Conservation (phyloP, 1,284 basidiomycete genomes). For the Ustilago sp. region DNA sequence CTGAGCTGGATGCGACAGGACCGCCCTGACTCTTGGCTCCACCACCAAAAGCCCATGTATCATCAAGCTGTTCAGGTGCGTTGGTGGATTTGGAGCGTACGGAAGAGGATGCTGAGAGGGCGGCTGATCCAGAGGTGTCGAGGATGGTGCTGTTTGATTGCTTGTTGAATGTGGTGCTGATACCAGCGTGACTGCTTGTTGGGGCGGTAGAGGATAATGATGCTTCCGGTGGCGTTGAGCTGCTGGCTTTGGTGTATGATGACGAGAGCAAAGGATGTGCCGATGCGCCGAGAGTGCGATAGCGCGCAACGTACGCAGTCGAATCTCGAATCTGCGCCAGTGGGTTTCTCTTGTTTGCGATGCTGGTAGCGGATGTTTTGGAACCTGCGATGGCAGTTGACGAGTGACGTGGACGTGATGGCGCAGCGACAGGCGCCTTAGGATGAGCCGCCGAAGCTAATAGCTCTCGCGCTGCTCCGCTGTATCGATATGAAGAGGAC, state of each 20-base stretch:
- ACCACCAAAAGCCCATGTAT: constrained; percentile 53
- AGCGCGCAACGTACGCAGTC: constrained; percentile 43
- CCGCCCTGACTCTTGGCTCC: constrained; percentile 53
- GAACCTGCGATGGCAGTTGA: constrained; percentile 36
- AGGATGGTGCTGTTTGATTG: constrained; percentile 19
- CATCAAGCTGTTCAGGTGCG: constrained; percentile 41
- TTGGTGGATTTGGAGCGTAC: constrained; percentile 28
- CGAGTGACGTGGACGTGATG: constrained; percentile 34
- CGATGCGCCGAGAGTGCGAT: constrained; percentile 42
- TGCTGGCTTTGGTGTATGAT: constrained; percentile 14
- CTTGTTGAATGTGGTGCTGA: constrained; percentile 10
- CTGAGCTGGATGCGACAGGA: constrained; percentile 18
- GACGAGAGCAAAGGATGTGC: constrained; percentile 39
- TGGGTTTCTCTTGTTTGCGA: constrained; percentile 21
- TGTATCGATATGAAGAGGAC: constrained; percentile 31
- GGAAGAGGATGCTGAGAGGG: constrained; percentile 19
- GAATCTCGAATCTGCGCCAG: constrained; percentile 50
- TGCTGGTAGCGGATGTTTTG: constrained; percentile 6
- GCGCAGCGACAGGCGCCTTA: constrained; percentile 20
- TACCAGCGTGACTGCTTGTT: constrained; percentile 14
- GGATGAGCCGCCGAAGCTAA: constrained; percentile 20
- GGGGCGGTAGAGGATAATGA: neutral
- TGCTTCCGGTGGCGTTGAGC: neutral
- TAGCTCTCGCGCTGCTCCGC: constrained; percentile 36
- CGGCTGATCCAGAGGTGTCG: constrained; percentile 24